Conservation (phyloP, 805 yeast genomes). For the Torulaspora gathmanii region DNA sequence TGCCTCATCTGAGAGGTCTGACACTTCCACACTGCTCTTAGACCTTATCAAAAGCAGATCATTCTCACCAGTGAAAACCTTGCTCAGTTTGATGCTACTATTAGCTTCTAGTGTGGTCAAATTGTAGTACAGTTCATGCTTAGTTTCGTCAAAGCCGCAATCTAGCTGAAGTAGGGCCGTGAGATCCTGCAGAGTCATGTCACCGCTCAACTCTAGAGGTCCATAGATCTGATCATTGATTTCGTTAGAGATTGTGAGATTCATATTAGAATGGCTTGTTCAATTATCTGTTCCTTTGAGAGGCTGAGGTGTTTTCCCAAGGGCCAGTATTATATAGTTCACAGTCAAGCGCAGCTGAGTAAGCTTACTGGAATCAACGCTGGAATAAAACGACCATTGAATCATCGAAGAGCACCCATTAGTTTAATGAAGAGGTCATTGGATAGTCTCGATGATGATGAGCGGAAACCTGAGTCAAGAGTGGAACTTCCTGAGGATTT, state of each 20-base stretch:
- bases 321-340: background rate
- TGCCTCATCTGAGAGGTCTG: constrained; percentile 18
- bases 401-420: background rate
- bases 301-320: background rate
- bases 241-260: constrained; percentile 48
- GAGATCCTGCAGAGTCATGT: constrained; percentile 61
- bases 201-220: constrained; percentile 58
- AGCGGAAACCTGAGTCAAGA: background rate
- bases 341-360: background rate
- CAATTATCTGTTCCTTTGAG: background rate
- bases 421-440: constrained; percentile 12
- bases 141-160: constrained; percentile 45
- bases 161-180: constrained; percentile 71
- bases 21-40: constrained; percentile 12
- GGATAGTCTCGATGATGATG: constrained; percentile 1
- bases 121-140: constrained; percentile 49
- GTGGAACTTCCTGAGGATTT: constrained; percentile 27
- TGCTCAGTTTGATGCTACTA: constrained; percentile 40
- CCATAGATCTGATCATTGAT: constrained; percentile 45
- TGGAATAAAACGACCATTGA: background rate
- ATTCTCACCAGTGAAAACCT: constrained; percentile 48
- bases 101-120: constrained; percentile 38
- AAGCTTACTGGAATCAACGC: too few species aligned
- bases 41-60: constrained; percentile 50
- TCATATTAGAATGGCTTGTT: constrained; percentile 36